Conservation (phyloP, 2,329 filamentous ascomycete species). For the Beauveria medogensis region DNA sequence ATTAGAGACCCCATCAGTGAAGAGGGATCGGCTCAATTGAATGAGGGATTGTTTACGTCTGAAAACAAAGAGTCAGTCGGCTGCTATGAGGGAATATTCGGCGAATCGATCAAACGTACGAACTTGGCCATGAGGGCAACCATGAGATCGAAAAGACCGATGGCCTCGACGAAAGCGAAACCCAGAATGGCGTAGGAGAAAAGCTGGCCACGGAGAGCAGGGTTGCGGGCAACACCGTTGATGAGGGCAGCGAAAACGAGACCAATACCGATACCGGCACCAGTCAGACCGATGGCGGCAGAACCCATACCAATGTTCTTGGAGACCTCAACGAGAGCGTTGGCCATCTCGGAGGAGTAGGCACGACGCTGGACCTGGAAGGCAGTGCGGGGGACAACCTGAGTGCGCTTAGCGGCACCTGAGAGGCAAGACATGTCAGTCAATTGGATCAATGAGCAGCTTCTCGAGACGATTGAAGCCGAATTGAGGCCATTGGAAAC, state of each 20-base stretch:
- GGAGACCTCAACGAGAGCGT: conserved; percentile 82
- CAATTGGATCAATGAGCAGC: conserved; percentile 17
- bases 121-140: conserved; percentile 92
- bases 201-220: conserved; percentile 86
- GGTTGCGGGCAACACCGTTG: conserved; percentile 87
- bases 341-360: conserved; percentile 83
- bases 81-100: conserved; percentile 5
- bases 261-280: conserved; percentile 92
- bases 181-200: conserved; percentile 92
- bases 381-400: conserved; percentile 57
- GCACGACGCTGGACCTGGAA: conserved; percentile 60
- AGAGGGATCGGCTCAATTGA: conserved; percentile 11
- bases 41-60: conserved; percentile 30
- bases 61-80: background rate
- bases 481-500: conserved; percentile 12
- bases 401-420: conserved; percentile 62
- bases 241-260: conserved; percentile 87
- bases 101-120: conserved; percentile 41
- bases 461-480: background rate
- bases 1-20: conserved; percentile 12
- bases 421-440: conserved; percentile 22
- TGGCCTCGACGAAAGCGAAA: conserved; percentile 92
- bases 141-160: conserved; percentile 83
- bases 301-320: conserved; percentile 86
- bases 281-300: conserved; percentile 85